A percentile compares a stretch with the other conserved stretches of the same genome.
phyloP scores from a whole-genome alignment of 495 filamentous ascomycete genomes.

The Xylaria grammica region DNA sequence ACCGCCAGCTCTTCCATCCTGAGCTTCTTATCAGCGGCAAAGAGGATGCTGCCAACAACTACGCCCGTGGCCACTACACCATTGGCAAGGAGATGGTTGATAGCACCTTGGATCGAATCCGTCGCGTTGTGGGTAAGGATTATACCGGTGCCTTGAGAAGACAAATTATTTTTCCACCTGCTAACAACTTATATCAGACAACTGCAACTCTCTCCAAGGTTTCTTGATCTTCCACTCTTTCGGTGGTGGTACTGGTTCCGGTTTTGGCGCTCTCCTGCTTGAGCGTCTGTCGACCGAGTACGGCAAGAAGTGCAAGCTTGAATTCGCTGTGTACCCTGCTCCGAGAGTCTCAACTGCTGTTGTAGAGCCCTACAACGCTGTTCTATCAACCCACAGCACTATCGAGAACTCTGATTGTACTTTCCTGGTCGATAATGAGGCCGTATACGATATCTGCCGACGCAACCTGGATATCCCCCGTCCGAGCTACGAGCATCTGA shows the following conservation, averaged over 20 bases:
- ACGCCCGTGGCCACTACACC: conserved; percentile 92
- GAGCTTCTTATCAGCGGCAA: conserved; percentile 88
- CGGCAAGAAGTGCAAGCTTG: conserved; percentile 93
- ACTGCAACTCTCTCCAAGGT: conserved; percentile 87
- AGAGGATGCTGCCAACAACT: conserved; percentile 95
- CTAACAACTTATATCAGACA: conserved; percentile 59
- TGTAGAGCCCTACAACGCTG: conserved; percentile 93
- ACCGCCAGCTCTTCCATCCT: conserved; percentile 88
- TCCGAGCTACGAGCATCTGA: conserved; percentile 84
- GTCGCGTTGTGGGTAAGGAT: conserved; percentile 75
- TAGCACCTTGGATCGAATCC: conserved; percentile 81
- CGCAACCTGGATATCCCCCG: conserved; percentile 88
- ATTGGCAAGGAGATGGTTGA: conserved; percentile 91
- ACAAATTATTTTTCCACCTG: not conserved
- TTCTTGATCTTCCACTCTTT: conserved; percentile 96
- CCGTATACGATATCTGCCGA: conserved; percentile 90
- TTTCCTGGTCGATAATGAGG: conserved; percentile 92
- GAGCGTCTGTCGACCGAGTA: conserved; percentile 89
- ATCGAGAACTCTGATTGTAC: conserved; percentile 94
- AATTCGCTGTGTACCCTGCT: conserved; percentile 88
- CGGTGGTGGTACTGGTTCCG: conserved; percentile 89
- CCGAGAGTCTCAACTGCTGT: conserved; percentile 86
- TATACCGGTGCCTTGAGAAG: not conserved
- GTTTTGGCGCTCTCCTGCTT: conserved; percentile 84
- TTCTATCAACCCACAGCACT: conserved; percentile 89